Percentiles rank a stretch among this genome's conserved stretches.
Evolutionary conservation across 441 rosid genomes (phyloP).

Genomic region (Hura crepitans): DNA sequence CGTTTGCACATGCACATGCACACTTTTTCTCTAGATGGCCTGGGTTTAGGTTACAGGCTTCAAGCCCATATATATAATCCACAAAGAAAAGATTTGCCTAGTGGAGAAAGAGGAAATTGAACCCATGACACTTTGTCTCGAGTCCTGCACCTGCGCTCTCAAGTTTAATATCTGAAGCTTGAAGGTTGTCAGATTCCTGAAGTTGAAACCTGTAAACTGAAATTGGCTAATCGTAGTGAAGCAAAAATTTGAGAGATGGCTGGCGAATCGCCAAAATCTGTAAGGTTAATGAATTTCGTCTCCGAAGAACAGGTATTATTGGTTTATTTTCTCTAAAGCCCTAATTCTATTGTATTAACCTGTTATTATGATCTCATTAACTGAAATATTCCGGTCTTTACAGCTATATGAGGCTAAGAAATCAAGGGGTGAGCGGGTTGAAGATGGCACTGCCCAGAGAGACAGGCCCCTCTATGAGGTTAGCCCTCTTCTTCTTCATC

Average conservation of each 20-base stretch:
- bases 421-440: conserved; percentile 82
- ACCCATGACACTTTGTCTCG: too few relatives aligned
- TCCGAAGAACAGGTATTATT: conserved; percentile 71
- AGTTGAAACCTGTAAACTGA: neutral
- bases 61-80: too few relatives aligned
- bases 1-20: too few relatives aligned
- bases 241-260: conserved; percentile 36
- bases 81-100: too few relatives aligned
- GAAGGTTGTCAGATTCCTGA: neutral
- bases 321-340: conserved; percentile 22
- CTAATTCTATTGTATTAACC: conserved; percentile 12
- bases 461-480: conserved; percentile 90
- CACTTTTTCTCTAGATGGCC: too few relatives aligned
- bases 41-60: too few relatives aligned
- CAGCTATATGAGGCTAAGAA: conserved; percentile 83
- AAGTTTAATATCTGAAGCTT: neutral
- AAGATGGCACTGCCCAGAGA: conserved; percentile 93
- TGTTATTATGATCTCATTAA: neutral
- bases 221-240: neutral
- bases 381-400: neutral
- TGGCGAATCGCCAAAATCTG: conserved; percentile 49
- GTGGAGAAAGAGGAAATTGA: too few relatives aligned
- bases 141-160: too few relatives aligned
- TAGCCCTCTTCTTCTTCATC: neutral
- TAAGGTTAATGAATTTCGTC: conserved; percentile 73